Evolutionary conservation across 306 rosid genomes (phyloP), one percentile per base, ranked within the genome.

Genomic region (Cicer yamashitae): DNA sequence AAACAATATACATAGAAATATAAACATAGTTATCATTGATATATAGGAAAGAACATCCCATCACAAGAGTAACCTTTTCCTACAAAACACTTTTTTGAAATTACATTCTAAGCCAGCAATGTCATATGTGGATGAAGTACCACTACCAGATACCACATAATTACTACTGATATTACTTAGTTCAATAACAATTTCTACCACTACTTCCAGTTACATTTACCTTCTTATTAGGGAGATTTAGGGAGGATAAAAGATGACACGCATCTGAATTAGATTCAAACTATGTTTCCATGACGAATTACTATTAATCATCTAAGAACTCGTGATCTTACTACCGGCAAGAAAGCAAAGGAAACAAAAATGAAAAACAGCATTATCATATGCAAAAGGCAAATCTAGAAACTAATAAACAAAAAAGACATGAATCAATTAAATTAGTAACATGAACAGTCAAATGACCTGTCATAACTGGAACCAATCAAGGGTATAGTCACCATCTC

Each of bases 401-500:
- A 52, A 34, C 5, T 41, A 14, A 51, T n/a, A 17, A 64, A 37
- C 37, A 52, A 64, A 14, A 14, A n/a, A 14, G 6, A 60, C 22
- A 7, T 48, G 39, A 79, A 46, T 7, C 25, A 30, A 51, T 47
- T n/a, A 15, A 63, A 63, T 52, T 53, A 52, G 65, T 64, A 62
- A 78, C 38, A 59, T 3, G 2, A 67, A 61, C 8, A 70, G 17
- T 5, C 12, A 69, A 69, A 56, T 61, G 56, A 81, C 84, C 84
- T 81, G 84, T 81, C 84, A 76, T 81, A 81, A 76, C 74, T 70
- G 50, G 74, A 70, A 57, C 78, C 78, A 70, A 81, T 81, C 81
- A 81, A 81, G 62, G 84, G 84, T 61, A 81, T 76, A 45, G 97
- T 91, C 37, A 94, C 94, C 98, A 91, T 94, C 89, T 94, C 98